Percentiles rank a stretch among this genome's conserved stretches.
Evolutionary conservation across 371 early-diverging fungal genomes (phyloP).

Genomic region (Globomyces sp.): DNA sequence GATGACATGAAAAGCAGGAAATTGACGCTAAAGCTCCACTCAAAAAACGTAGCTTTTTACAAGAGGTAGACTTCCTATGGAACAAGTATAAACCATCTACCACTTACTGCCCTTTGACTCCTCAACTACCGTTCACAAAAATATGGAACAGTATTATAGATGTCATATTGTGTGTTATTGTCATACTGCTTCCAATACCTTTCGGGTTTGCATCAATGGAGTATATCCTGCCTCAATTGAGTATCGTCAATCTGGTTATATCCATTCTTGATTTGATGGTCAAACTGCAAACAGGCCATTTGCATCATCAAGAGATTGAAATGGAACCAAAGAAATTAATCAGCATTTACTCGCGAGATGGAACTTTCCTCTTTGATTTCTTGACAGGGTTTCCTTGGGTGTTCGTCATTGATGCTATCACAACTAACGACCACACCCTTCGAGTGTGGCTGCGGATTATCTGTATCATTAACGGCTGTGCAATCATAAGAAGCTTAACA

Average conservation of each 20-base stretch:
- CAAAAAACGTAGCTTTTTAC: too few relatives aligned
- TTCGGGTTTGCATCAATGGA: not conserved
- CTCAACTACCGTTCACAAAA: not conserved
- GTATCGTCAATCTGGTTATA: not conserved
- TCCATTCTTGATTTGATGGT: slow-evolving; percentile 10
- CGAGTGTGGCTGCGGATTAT: too few relatives aligned
- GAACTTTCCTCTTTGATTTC: slow-evolving; percentile 9
- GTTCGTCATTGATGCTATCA: not conserved
- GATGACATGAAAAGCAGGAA: too few relatives aligned
- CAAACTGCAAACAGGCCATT: slow-evolving; percentile 10
- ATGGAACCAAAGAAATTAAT: not conserved
- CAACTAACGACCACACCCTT: too few relatives aligned
- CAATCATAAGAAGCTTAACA: too few relatives aligned
- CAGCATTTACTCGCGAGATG: not conserved
- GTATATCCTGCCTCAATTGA: not conserved
- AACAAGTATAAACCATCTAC: slow-evolving; percentile 15
- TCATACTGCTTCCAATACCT: slow-evolving; percentile 2
- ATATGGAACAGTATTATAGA: not conserved
- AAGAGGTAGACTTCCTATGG: slow-evolving; percentile 5
- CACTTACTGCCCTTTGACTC: slow-evolving; percentile 11
- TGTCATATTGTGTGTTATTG: not conserved
- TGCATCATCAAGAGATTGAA: not conserved
- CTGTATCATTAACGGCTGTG: too few relatives aligned
- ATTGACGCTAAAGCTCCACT: too few relatives aligned
- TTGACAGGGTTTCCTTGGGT: slow-evolving; percentile 1